Conservation (phyloP, 805 yeast genomes). For the Ogataea angusta region DNA sequence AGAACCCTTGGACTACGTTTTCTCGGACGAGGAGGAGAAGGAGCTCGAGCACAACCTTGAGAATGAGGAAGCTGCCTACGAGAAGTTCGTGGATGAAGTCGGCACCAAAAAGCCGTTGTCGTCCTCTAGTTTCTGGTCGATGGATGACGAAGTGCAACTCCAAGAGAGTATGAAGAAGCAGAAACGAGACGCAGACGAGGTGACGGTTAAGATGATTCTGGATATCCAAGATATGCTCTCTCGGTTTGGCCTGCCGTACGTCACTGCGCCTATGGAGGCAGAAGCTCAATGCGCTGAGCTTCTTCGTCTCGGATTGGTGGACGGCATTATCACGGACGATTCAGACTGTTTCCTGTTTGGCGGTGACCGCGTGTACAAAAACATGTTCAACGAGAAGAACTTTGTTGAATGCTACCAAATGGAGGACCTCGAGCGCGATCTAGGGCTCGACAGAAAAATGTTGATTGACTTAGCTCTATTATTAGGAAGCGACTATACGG, state of each 20-base stretch:
- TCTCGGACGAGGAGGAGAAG: slow-evolving; percentile 82
- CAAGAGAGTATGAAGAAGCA: slow-evolving; percentile 62
- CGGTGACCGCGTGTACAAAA: slow-evolving; percentile 77
- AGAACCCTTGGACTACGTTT: slow-evolving; percentile 50
- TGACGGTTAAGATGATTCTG: slow-evolving; percentile 75
- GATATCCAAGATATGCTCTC: slow-evolving; percentile 88
- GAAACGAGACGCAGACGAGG: slow-evolving; percentile 87
- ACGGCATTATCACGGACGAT: slow-evolving; percentile 96
- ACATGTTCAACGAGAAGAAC: slow-evolving; percentile 90
- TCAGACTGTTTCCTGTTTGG: slow-evolving; percentile 96
- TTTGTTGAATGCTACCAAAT: slow-evolving; percentile 81
- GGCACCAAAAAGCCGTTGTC: background rate
- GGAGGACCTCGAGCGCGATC: slow-evolving; percentile 52
- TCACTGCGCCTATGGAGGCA: slow-evolving; percentile 98
- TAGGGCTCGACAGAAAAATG: slow-evolving; percentile 61
- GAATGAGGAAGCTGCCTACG: slow-evolving; percentile 72
- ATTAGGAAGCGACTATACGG: slow-evolving; percentile 93
- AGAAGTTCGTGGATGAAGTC: slow-evolving; percentile 49
- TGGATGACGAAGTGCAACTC: slow-evolving; percentile 45
- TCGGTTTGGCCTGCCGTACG: slow-evolving; percentile 89
- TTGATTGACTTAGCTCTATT: slow-evolving; percentile 80
- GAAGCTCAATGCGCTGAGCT: slow-evolving; percentile 97
- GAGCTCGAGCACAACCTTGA: slow-evolving; percentile 63
- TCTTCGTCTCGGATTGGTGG: slow-evolving; percentile 66
- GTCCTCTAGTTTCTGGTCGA: slow-evolving; percentile 30